Conservation (phyloP, 1,139 yeast species). For the Saccharomyces hybrid region DNA sequence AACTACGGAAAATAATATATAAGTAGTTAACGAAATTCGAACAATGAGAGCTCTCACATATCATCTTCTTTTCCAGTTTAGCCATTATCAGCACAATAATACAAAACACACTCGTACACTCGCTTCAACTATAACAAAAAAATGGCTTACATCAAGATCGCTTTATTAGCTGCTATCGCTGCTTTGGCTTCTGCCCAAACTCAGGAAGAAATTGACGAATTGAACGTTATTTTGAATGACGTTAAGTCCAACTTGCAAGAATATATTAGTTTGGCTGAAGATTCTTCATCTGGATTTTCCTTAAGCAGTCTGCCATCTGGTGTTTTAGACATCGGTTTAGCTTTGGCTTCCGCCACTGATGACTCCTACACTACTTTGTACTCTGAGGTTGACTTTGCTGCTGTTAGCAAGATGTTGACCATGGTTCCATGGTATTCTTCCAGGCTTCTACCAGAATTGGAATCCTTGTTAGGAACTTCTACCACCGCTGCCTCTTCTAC, state of each 20-base stretch:
- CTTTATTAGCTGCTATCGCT: slow-evolving; percentile 12
- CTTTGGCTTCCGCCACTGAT: slow-evolving; percentile 7
- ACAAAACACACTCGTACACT: background rate
- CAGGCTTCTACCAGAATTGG: slow-evolving; percentile 24
- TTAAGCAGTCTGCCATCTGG: slow-evolving; percentile 4
- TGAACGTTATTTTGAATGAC: slow-evolving; percentile 5
- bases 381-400: slow-evolving; percentile 18
- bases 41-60: background rate
- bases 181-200: slow-evolving; percentile 6
- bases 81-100: background rate
- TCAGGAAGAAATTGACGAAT: slow-evolving; percentile 9
- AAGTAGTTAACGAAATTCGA: background rate
- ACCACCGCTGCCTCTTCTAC: background rate
- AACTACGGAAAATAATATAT: background rate
- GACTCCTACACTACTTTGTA: slow-evolving; percentile 30
- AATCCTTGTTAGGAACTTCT: slow-evolving; percentile 13
- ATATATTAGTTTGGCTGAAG: slow-evolving; percentile 2
- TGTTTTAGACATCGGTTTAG: slow-evolving; percentile 4
- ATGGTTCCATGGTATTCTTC: slow-evolving; percentile 37
- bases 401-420: slow-evolving; percentile 31
- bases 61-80: background rate
- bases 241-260: slow-evolving; percentile 2
- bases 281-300: slow-evolving; percentile 4
- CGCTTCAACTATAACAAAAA: background rate
- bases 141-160: slow-evolving; percentile 6